Evolutionary conservation across 2,329 filamentous ascomycete species (phyloP).

Genomic region (Davidsoniella neocaledoniae): DNA sequence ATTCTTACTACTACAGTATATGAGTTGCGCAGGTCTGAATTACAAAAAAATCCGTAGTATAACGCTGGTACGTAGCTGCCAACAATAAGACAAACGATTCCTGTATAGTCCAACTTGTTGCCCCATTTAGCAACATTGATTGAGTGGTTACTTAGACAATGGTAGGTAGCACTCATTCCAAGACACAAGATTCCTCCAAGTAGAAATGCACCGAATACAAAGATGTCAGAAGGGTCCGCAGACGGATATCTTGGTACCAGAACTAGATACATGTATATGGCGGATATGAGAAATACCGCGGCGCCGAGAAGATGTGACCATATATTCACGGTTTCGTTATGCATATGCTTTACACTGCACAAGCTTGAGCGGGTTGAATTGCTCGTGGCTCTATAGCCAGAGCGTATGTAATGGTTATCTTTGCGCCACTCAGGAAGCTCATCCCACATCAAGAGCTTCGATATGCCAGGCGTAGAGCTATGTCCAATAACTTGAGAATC

Average conservation of each 20-base stretch:
- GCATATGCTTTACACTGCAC: constrained; percentile 33
- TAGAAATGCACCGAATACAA: constrained; percentile 67
- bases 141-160: constrained; percentile 75
- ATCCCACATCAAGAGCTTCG: constrained; percentile 33
- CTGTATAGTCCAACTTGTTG: constrained; percentile 87
- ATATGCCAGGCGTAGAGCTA: not conserved
- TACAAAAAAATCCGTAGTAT: constrained; percentile 71
- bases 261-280: constrained; percentile 35
- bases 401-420: constrained; percentile 39
- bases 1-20: constrained; percentile 60
- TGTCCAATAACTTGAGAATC: not conserved
- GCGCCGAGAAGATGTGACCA: constrained; percentile 51
- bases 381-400: constrained; percentile 35
- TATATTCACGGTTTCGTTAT: constrained; percentile 48
- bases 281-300: constrained; percentile 35
- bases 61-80: constrained; percentile 80
- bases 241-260: constrained; percentile 49
- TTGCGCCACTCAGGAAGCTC: constrained; percentile 42
- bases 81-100: constrained; percentile 81
- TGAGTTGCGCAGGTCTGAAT: constrained; percentile 42
- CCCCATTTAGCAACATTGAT: constrained; percentile 61
- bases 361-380: constrained; percentile 31
- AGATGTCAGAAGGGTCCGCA: constrained; percentile 45
- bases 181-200: constrained; percentile 54
- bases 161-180: constrained; percentile 71